These are phyloP conservation scores for Penicillium lagena DNA, from an alignment of 495 filamentous ascomycete genomes.

Conservation along the genomic window DNA sequence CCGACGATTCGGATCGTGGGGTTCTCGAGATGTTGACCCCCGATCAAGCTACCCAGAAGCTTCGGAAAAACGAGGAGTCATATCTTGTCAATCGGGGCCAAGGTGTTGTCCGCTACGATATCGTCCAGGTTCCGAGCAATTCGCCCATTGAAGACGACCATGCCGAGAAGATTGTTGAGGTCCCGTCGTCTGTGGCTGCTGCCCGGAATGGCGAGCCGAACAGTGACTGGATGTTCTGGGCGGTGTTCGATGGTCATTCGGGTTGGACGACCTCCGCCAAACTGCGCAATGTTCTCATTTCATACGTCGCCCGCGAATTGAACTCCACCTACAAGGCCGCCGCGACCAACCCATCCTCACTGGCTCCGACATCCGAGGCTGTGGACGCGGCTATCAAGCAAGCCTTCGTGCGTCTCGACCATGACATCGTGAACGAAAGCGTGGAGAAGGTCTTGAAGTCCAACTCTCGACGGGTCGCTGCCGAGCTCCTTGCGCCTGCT, in stretches of 20 bases:
- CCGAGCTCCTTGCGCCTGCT: conserved; percentile 86
- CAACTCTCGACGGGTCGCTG: conserved; percentile 80
- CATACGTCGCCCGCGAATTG: conserved; percentile 88
- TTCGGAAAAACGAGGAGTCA: conserved; percentile 83
- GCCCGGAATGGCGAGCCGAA: conserved; percentile 44
- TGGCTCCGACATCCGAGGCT: conserved; percentile 57
- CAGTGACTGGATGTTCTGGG: conserved; percentile 99
- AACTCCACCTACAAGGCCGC: conserved; percentile 83
- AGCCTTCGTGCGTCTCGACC: conserved; percentile 80
- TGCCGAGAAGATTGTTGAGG: conserved; percentile 91
- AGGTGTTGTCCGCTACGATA: conserved; percentile 90
- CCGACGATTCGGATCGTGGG: conserved; percentile 71
- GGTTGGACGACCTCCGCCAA: conserved; percentile 99
- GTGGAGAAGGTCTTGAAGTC: conserved; percentile 81
- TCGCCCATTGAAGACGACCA: conserved; percentile 99
- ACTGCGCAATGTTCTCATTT: conserved; percentile 84
- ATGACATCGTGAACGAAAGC: conserved; percentile 88
- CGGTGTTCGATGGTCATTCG: conserved; percentile 96
- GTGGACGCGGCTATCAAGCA: conserved; percentile 90
- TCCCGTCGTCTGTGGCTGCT: conserved; percentile 53
- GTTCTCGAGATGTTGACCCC: conserved; percentile 94
- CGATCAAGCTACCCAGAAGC: conserved; percentile 85
- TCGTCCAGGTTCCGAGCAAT: conserved; percentile 93
- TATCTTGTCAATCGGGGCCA: conserved; percentile 84
- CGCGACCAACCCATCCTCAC: conserved; percentile 50